Evolutionary conservation across 371 early-diverging fungal species (phyloP), one percentile per base, ranked within the genome.

Genomic region (Coemansia sp.): DNA sequence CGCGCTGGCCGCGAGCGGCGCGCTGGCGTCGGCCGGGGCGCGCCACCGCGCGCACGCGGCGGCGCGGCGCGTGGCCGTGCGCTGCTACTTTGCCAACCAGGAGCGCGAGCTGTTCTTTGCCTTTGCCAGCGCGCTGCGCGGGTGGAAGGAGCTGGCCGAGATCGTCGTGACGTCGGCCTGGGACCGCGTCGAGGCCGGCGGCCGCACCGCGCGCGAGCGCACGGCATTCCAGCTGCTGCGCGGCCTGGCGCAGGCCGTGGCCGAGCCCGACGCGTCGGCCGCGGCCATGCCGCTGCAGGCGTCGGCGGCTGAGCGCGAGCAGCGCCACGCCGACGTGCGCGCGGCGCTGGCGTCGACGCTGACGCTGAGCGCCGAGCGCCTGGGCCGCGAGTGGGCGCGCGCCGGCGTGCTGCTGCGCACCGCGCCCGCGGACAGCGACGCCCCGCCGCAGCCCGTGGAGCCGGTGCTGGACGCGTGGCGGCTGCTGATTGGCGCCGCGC

Each of bases 131-230:
- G 83, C 87, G 63, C 50, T 89, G 60, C 77, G 84, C 39, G 88
- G 91, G 0, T 96, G 94, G 95, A 85, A 87, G 62, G 86, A 91
- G 57, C 75, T 94, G 14, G 81, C 91, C 1, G 87, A 90, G 54
- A 82, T 91, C 16, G 83, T 90, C 0, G 54, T 91, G 0, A 80
- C 84, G 18, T 86, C 77, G 67, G 90, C 79, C 72, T 93, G 82
- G 71, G 64, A 61, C 54, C 69, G 58, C 54, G 52, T 77, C 47
- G 68, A 72, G 42, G 31, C 61, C 11, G 66, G 64, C 10, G 55
- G 56, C 34, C 66, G 77, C 37, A 50, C 52, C 3, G 67, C 62
- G 7, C 65, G 70, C 44, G 71, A 59, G 60, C 66, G 55, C 56
- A 75, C 75, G 0, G 75, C 75, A 18, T 70, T 74, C 58, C 72